Evolutionary conservation across 495 filamentous ascomycete genomes (phyloP).

Genomic region (Hypomontagnella monticulosa): DNA sequence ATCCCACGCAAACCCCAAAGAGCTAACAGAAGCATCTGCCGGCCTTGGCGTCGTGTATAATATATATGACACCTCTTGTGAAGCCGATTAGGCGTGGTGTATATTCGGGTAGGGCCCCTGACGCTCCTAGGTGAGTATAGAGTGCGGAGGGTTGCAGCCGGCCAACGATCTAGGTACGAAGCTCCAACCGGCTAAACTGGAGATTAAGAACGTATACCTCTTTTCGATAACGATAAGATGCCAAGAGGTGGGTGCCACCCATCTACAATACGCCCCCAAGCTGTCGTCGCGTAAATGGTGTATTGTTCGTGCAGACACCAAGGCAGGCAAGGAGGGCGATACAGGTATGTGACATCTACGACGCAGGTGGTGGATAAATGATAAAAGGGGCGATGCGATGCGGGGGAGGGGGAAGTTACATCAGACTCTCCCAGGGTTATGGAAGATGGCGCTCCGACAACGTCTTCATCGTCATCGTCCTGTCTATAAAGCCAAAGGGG

Average conservation of each 20-base stretch:
- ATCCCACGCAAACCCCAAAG: slow-evolving; percentile 25
- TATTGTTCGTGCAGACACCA: slow-evolving; percentile 28
- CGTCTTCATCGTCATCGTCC: slow-evolving; percentile 23
- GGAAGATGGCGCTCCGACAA: slow-evolving; percentile 40
- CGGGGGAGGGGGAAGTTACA: slow-evolving; percentile 42
- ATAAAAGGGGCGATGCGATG: slow-evolving; percentile 32
- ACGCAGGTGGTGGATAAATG: slow-evolving; percentile 43
- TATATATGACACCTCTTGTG: slow-evolving; percentile 40
- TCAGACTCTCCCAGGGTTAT: slow-evolving; percentile 31
- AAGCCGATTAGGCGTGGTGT: slow-evolving; percentile 30
- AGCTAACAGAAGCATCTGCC: slow-evolving; percentile 44
- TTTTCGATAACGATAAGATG: slow-evolving; percentile 42
- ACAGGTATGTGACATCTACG: slow-evolving; percentile 25
- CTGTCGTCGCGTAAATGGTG: slow-evolving; percentile 24
- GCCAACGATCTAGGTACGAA: slow-evolving; percentile 35
- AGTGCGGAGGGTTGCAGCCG: slow-evolving; percentile 41
- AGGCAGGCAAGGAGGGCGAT: slow-evolving; percentile 1
- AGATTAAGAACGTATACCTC: slow-evolving; percentile 38
- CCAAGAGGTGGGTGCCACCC: slow-evolving; percentile 40
- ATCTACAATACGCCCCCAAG: slow-evolving; percentile 7
- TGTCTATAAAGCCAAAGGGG: slow-evolving; percentile 35
- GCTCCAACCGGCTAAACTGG: slow-evolving; percentile 34
- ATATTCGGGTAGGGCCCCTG: slow-evolving; percentile 26
- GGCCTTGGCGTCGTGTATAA: slow-evolving; percentile 45
- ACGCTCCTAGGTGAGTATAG: slow-evolving; percentile 28